phyloP scores from a whole-genome alignment of 441 rosid genomes.

The Kokia cookei region DNA sequence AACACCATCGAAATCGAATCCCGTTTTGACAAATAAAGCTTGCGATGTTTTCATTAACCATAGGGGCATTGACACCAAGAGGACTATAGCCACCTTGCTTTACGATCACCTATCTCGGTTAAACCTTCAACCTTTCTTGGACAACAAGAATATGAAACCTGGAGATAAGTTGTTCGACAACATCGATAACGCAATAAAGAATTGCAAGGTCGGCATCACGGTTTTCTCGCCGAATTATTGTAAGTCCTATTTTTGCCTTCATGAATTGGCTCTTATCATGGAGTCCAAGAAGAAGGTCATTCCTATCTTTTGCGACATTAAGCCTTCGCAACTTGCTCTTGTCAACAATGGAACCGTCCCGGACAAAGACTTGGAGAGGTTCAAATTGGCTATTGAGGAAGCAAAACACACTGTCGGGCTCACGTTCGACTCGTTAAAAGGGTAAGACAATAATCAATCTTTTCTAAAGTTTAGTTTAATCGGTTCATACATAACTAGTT shows the following conservation, averaged over 20 bases:
- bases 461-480: background rate
- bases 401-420: constrained; percentile 62
- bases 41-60: constrained; percentile 78
- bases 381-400: constrained; percentile 66
- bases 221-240: constrained; percentile 68
- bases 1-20: background rate
- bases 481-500: background rate
- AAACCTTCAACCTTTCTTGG: constrained; percentile 57
- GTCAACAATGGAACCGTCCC: constrained; percentile 26
- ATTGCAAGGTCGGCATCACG: constrained; percentile 53
- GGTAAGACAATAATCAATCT: constrained; percentile 28
- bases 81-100: constrained; percentile 49
- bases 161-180: constrained; percentile 64
- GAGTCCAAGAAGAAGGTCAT: constrained; percentile 66
- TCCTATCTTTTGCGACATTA: constrained; percentile 66
- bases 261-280: constrained; percentile 66
- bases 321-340: constrained; percentile 64
- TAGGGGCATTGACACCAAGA: constrained; percentile 71
- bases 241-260: constrained; percentile 60
- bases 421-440: constrained; percentile 54
- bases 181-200: constrained; percentile 39
- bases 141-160: constrained; percentile 67
- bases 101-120: constrained; percentile 45
- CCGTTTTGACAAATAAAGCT: background rate
- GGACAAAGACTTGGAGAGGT: constrained; percentile 36